phyloP scores from a whole-genome alignment of 2,329 filamentous ascomycete genomes.

The Lachnellula cervina region DNA sequence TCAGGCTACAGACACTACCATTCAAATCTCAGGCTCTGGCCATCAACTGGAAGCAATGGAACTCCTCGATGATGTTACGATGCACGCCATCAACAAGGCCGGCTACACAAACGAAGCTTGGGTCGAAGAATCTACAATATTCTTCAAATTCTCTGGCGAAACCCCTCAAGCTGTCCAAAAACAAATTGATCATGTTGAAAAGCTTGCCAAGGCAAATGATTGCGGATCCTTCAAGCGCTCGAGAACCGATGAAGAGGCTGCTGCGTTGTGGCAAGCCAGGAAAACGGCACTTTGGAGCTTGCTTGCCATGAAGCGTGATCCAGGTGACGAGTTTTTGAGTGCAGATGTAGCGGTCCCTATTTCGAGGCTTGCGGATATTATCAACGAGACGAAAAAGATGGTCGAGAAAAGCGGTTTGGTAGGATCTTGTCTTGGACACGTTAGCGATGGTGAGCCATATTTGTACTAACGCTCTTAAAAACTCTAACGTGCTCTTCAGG shows the following conservation, averaged over 20 bases:
- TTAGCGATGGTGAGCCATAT: conserved; percentile 74
- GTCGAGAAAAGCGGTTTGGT: conserved; percentile 74
- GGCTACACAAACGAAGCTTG: conserved; percentile 64
- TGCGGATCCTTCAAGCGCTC: conserved; percentile 71
- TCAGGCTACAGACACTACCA: conserved; percentile 67
- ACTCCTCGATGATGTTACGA: conserved; percentile 81
- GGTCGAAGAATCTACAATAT: conserved; percentile 70
- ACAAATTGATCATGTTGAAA: conserved; percentile 63
- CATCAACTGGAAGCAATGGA: conserved; percentile 43
- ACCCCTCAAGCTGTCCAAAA: conserved; percentile 55
- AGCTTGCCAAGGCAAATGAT: conserved; percentile 59
- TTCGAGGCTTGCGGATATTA: conserved; percentile 65
- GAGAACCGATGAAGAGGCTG: conserved; percentile 58
- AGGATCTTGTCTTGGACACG: conserved; percentile 84
- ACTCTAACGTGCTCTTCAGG: conserved; percentile 56
- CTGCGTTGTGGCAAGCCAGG: conserved; percentile 71
- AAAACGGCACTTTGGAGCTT: conserved; percentile 80
- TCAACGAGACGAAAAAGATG: conserved; percentile 67
- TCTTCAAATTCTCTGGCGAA: conserved; percentile 80
- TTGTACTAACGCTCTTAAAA: neutral
- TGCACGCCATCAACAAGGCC: conserved; percentile 71
- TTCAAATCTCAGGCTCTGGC: conserved; percentile 61
- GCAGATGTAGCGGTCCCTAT: conserved; percentile 82
- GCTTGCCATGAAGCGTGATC: conserved; percentile 57
- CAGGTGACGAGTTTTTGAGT: conserved; percentile 63